Conservation (phyloP, 768 basidiomycete genomes). For the Pleurotus platypus region DNA sequence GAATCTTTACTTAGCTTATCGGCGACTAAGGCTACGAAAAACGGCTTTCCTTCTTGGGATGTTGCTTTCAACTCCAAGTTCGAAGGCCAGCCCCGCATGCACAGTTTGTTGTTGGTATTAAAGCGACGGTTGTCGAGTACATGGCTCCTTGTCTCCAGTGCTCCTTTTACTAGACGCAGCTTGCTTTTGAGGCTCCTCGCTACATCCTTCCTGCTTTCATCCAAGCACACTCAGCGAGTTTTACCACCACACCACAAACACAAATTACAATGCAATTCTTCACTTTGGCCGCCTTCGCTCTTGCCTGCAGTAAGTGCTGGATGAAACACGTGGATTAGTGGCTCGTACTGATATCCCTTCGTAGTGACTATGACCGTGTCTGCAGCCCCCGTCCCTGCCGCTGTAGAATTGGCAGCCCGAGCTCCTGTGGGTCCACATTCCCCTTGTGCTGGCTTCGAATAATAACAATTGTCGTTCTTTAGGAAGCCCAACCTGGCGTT, state of each 20-base stretch:
- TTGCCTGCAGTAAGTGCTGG: conserved; percentile 2
- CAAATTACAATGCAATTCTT: conserved; percentile 2
- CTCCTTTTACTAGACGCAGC: conserved; percentile 7
- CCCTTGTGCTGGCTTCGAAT: background rate
- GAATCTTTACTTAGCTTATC: background rate
- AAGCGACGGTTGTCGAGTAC: conserved; percentile 7
- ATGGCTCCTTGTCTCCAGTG: background rate
- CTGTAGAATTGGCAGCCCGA: background rate
- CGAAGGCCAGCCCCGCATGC: background rate
- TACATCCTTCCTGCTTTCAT: background rate
- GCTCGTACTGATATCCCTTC: background rate
- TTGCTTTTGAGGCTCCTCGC: background rate
- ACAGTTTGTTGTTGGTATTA: conserved; percentile 5
- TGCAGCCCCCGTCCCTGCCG: conserved; percentile 2
- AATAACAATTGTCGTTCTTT: background rate
- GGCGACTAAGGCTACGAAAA: background rate
- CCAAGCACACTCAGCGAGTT: conserved; percentile 1
- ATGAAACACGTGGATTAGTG: background rate
- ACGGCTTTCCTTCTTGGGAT: conserved; percentile 5
- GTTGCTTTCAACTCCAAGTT: conserved; percentile 2
- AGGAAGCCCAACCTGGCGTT: background rate
- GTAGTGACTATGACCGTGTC: background rate
- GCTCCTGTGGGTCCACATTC: background rate
- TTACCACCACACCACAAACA: background rate
- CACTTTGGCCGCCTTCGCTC: background rate